Base-by-base conservation (phyloP, 2,329 filamentous ascomycete species). In the Fusarium sterilihyphosum region DNA sequence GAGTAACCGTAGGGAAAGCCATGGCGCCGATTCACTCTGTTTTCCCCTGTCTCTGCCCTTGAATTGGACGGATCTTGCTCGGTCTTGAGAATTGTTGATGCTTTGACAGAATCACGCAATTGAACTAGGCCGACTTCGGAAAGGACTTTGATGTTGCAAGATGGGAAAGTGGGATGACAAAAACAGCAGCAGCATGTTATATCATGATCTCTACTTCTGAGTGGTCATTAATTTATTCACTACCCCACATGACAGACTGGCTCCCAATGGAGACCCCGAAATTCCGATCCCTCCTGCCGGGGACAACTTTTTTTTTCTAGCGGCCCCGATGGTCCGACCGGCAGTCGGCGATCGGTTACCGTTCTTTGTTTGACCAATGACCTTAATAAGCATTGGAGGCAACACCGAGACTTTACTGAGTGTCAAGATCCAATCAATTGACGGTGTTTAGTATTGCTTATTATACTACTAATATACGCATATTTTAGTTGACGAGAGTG, bases 21-120 rank as follows among this genome's bases (percentile, higher is more conserved):
- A 74, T 69, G 56, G 67, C 44, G 59, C 66, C 49, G 56, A 66
- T 68, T 56, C 53, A 37, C 64, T 60, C 26, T 72, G 56, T 71
- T 75, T 65, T 58, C 35, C 47, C 46, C 44, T 61, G 35, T 66
- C 57, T 56, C 65, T 71, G 63, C 52, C 53, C 38, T 70, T 66
- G 46, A 70, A 47, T 70, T 58, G 47, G 52, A 67, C 75, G 74
- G 77, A 73, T 70, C 66, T 74, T 75, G 73, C 68, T 73, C 62
- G 67, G 71, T 43, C 71, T 70, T 70, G 69, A 67, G 76, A 82
- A 81, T 83, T 82, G 81, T 81, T 79, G 81, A 83, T 82, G 78
- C 65, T 74, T 78, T 68, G 73, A 79, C 60, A 74, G 78, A 83
- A 84, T 84, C 82, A 84, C 82, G 82, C 82, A 84, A 84, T 84